Base-by-base conservation (phyloP, 1,139 yeast species). In the Meyerozyma athensensis region DNA sequence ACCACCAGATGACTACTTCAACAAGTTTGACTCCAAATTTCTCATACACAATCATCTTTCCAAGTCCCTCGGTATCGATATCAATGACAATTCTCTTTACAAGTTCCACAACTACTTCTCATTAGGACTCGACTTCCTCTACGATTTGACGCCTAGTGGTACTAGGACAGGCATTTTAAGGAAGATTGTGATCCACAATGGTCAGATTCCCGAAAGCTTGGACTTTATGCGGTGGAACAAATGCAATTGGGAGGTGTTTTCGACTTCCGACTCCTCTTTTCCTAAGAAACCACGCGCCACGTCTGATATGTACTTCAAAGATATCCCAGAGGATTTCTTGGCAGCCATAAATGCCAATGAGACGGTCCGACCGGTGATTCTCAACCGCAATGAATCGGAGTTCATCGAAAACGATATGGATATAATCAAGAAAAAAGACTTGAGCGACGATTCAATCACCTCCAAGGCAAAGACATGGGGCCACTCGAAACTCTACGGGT, bases 51-150 rank as follows among this genome's bases (percentile, higher is more conserved):
- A 57, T 30, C 61, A 59, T 33, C 45, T 58, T 19, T 38, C 47
- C 18, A 46, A 50, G 38, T 30, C 41, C 21, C 26, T 41, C 26
- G 31, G 30, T 33, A 20, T 26, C 38, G 32, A 36, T 21, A 19
- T 42, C 46, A 32, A 45, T n/a, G 49, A 54, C 13, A 47, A 45
- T 19, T 45, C 56, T 8, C 55, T 58, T 34, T 56, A 53, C 44
- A 72, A 70, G 43, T 74, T 77, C 46, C 82, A 78, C 52, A 78
- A 77, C 48, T 78, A 79, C 50, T 78, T 68, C 51, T 54, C 63
- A 19, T 62, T 55, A 40, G 85, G 85, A 0, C 53, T 78, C 33
- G 84, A 78, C 50, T 54, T 77, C 5, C 53, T 77, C 26, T 79
- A 76, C 49, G 71, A 71, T 40, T 50, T 71, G 33, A 63, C 62